Base-by-base conservation (phyloP, 2,329 filamentous ascomycete species). In the Aspergillus piperis region DNA sequence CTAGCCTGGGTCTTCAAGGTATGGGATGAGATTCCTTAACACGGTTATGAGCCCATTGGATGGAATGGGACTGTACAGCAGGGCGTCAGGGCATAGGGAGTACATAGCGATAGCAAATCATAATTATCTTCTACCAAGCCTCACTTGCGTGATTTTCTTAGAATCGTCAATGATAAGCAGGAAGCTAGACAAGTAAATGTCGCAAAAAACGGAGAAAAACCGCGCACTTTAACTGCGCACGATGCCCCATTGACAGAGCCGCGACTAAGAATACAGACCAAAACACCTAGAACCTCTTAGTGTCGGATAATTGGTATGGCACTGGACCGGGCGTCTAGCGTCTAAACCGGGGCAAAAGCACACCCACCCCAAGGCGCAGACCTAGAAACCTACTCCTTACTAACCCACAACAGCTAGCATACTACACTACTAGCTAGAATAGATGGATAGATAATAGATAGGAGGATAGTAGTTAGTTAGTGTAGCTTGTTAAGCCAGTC, bases 21-120 rank as follows among this genome's bases (percentile, higher is more conserved):
- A 54, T 60, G 57, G 57, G 49, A 30, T 54, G 48, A 62, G 49
- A 53, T 38, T 38, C 50, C 59, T 53, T 56, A 23, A 39, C 48
- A n/a, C 42, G 30, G 41, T 23, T 36, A 13, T 23, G 36, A 30
- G 10, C 32, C 57, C 39, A 17, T 42, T 41, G 15, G 48, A 52
- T 27, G 42, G 48, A 58, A 52, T 55, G 51, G 55, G 59, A 63
- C 47, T 64, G 60, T 62, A 66, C 57, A 64, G 54, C 60, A 44
- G 59, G 50, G 57, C 47, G 47, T 57, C 49, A 21, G 52, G 57
- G 30, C 53, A 30, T 49, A 60, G 59, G 57, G 54, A 56, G 54
- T 54, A 58, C 52, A 58, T 60, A 60, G 62, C 54, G 55, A 55
- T 60, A 57, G 41, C 48, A 27, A 51, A 54, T 25, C 36, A 50